Evolutionary conservation across 257 asterid species (phyloP), one percentile per base, ranked within the genome.

Genomic region (Solanum raphanifolium): DNA sequence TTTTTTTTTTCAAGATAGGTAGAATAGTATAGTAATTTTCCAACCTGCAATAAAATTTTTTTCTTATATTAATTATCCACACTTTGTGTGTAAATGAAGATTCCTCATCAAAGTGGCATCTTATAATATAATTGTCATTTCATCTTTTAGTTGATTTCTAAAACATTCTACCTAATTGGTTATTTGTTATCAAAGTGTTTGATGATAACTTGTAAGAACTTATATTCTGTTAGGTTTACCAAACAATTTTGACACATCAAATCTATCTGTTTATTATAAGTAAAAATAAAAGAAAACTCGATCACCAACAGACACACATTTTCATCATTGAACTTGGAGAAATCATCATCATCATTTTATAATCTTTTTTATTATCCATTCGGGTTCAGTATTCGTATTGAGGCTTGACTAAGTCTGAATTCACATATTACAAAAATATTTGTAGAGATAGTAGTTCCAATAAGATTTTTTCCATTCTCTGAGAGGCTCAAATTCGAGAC

Each of bases 31-130:
- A 81, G 18, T 18, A 46, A 81, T 46, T 81, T 46, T 65, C 87
- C 68, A 81, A 81, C 41, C 41, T 16, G n/a, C 68, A 87, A 83
- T 87, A 12, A n/a, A n/a, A n/a, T n/a, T n/a, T n/a, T n/a, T n/a
- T n/a, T 43, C 23, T 34, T 73, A 2, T 36, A 48, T 48, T 29
- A n/a, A n/a, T 62, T 48, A 48, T 85, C 74, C 46, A 87, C 76
- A 36, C 89, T 84, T 90, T 34, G 87, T 79, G 90, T 91, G 92
- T 58, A 89, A 90, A 84, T 87, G 89, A 90, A 91, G 93, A 83
- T 84, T 82, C 41, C 79, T 43, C 88, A 84, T 20, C 84, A 84
- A 88, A 71, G 69, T 83, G 87, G 72, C 58, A 86, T 62, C 21
- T 39, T 32, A 86, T 85, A 68, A 31, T 55, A 86, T 85, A 68